Evolutionary conservation across 257 asterid species (phyloP).

Genomic region (Ocimum tenuiflorum): DNA sequence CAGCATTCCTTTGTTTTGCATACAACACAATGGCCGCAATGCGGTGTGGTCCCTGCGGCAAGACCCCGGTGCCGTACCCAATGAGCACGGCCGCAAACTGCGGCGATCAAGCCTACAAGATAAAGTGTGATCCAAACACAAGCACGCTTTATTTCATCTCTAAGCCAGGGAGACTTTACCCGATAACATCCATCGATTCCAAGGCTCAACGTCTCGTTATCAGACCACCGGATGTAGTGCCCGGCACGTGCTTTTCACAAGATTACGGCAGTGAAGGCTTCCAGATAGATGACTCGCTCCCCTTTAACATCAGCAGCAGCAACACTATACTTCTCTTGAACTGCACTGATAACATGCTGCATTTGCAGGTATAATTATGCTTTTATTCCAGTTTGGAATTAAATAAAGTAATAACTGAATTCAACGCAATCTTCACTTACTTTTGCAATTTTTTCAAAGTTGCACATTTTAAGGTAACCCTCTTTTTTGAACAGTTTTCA

Average conservation of each 20-base stretch:
- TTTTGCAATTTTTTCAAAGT: too few relatives aligned
- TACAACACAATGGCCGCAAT: neutral
- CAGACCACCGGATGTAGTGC: slow-evolving; percentile 25
- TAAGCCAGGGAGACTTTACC: slow-evolving; percentile 13
- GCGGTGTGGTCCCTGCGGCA: slow-evolving; percentile 47
- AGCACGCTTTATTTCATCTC: slow-evolving; percentile 25
- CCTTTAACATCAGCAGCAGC: slow-evolving; percentile 47
- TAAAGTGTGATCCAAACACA: slow-evolving; percentile 30
- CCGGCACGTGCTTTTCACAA: slow-evolving; percentile 36
- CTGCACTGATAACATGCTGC: slow-evolving; percentile 48
- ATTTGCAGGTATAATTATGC: slow-evolving; percentile 44
- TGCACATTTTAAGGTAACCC: too few relatives aligned
- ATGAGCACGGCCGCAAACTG: slow-evolving; percentile 45
- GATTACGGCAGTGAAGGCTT: slow-evolving; percentile 37
- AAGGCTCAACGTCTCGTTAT: slow-evolving; percentile 32
- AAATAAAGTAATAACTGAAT: too few relatives aligned
- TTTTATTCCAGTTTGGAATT: too few relatives aligned
- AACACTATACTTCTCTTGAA: slow-evolving; percentile 39
- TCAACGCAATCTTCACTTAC: too few relatives aligned
- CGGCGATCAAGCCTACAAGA: slow-evolving; percentile 44
- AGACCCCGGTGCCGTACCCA: slow-evolving; percentile 49
- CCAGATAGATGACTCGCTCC: slow-evolving; percentile 34
- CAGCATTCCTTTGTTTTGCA: slow-evolving; percentile 5
- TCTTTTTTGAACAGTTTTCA: too few relatives aligned
- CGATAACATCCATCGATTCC: slow-evolving; percentile 23